Conservation (phyloP, 2,329 filamentous ascomycete genomes). For the Monosporascus sp. region DNA sequence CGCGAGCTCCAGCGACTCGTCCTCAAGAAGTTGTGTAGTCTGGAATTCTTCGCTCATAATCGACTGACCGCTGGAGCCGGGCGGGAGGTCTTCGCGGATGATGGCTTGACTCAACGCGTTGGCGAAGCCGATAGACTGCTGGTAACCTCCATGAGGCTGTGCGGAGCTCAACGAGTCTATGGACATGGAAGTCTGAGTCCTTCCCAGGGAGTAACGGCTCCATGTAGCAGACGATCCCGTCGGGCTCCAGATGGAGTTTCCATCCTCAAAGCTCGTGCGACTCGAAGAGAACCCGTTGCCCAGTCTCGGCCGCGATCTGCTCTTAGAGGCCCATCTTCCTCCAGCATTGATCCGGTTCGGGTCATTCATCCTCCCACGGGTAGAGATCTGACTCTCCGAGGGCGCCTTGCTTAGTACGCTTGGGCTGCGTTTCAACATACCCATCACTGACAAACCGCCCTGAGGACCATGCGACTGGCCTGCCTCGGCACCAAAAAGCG, state of each 20-base stretch:
- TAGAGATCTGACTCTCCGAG: conserved; percentile 69
- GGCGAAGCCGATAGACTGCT: conserved; percentile 95
- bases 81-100: conserved; percentile 75
- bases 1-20: conserved; percentile 84
- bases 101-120: conserved; percentile 96
- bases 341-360: conserved; percentile 46
- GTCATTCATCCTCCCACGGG: conserved; percentile 67
- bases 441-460: conserved; percentile 67
- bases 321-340: conserved; percentile 78
- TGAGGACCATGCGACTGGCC: conserved; percentile 41
- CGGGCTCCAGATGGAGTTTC: conserved; percentile 85
- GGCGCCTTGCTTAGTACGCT: conserved; percentile 91
- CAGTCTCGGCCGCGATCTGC: conserved; percentile 73
- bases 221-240: conserved; percentile 81
- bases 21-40: conserved; percentile 69
- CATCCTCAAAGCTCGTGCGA: conserved; percentile 89
- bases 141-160: conserved; percentile 73
- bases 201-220: conserved; percentile 89
- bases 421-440: conserved; percentile 76
- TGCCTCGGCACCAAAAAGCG: conserved; percentile 68
- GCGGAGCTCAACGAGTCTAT: conserved; percentile 83
- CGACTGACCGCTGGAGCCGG: conserved; percentile 42
- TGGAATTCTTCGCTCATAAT: conserved; percentile 57
- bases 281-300: conserved; percentile 82
- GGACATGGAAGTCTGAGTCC: conserved; percentile 86